phyloP scores from a whole-genome alignment of 768 basidiomycete genomes.

The Clathrus columnatus region DNA sequence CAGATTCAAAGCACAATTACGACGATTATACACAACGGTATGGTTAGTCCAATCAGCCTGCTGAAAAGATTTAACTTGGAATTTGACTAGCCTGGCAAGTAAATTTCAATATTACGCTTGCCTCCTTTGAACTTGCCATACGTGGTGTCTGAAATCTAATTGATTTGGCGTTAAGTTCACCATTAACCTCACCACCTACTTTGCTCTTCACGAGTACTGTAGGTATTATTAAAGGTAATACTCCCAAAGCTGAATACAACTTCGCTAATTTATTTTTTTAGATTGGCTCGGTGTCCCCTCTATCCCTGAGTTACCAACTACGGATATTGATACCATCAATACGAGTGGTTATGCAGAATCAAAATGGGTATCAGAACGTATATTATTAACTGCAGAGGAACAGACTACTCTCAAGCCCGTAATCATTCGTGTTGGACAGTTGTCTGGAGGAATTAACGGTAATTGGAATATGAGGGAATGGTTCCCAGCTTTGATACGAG shows the following conservation, averaged over 20 bases:
- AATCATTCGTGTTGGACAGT: constrained; percentile 29
- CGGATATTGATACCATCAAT: neutral
- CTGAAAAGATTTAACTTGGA: too few relatives aligned
- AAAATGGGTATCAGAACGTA: constrained; percentile 27
- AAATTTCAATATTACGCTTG: constrained; percentile 26
- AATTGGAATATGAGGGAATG: constrained; percentile 31
- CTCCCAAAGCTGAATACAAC: neutral
- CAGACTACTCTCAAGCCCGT: constrained; percentile 2
- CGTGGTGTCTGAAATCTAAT: constrained; percentile 23
- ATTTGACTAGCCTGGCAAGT: constrained; percentile 34
- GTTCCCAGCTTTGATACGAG: constrained; percentile 6
- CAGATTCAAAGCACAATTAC: neutral
- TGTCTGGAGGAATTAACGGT: constrained; percentile 28
- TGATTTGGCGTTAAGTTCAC: constrained; percentile 26
- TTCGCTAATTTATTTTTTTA: constrained; percentile 5
- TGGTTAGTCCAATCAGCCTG: too few relatives aligned
- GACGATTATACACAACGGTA: too few relatives aligned
- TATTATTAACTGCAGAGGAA: constrained; percentile 19
- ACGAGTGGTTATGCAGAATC: constrained; percentile 7
- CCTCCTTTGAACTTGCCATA: constrained; percentile 26
- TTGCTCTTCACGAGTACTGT: constrained; percentile 29
- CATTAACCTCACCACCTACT: constrained; percentile 18
- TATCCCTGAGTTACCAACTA: neutral
- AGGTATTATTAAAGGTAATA: constrained; percentile 21
- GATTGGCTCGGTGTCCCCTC: neutral